phyloP scores from a whole-genome alignment of 2,329 filamentous ascomycete species.

The Nemania abortiva region DNA sequence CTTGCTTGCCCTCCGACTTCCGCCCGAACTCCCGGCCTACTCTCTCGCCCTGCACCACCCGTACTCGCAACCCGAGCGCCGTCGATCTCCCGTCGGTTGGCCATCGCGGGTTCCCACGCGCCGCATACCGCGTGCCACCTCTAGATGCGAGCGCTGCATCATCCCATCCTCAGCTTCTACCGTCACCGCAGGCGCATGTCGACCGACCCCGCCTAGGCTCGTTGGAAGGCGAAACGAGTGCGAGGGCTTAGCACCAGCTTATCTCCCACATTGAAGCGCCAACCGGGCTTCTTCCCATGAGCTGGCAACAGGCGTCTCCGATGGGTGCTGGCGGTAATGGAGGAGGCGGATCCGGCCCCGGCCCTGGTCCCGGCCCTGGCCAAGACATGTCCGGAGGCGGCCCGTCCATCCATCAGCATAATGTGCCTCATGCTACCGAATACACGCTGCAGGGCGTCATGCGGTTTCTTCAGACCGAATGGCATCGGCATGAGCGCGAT shows the following conservation, averaged over 20 bases:
- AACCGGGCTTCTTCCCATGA: constrained; percentile 45
- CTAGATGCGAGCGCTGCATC: constrained; percentile 26
- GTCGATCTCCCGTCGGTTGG: too few species aligned
- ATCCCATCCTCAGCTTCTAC: background rate
- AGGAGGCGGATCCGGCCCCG: constrained; percentile 59
- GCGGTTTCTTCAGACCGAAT: constrained; percentile 99
- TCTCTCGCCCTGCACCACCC: too few species aligned
- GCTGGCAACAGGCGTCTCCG: constrained; percentile 53
- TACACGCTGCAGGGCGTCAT: constrained; percentile 84
- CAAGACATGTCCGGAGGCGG: constrained; percentile 53
- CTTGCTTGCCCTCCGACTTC: too few species aligned
- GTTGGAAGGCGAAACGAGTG: constrained; percentile 50
- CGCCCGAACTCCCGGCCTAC: too few species aligned
- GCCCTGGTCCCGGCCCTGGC: constrained; percentile 57
- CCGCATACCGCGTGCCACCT: background rate
- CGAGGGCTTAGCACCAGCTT: constrained; percentile 40
- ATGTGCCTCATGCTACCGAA: constrained; percentile 70
- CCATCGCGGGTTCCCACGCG: background rate
- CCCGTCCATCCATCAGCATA: constrained; percentile 56
- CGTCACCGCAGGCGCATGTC: constrained; percentile 44
- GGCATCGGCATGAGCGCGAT: constrained; percentile 98
- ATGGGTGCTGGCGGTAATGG: constrained; percentile 58
- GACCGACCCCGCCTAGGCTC: constrained; percentile 30
- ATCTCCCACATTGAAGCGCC: constrained; percentile 15
- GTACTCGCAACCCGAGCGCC: too few species aligned